Evolutionary conservation across 2,329 filamentous ascomycete species (phyloP).

Genomic region (Cordyceps tenuipes): DNA sequence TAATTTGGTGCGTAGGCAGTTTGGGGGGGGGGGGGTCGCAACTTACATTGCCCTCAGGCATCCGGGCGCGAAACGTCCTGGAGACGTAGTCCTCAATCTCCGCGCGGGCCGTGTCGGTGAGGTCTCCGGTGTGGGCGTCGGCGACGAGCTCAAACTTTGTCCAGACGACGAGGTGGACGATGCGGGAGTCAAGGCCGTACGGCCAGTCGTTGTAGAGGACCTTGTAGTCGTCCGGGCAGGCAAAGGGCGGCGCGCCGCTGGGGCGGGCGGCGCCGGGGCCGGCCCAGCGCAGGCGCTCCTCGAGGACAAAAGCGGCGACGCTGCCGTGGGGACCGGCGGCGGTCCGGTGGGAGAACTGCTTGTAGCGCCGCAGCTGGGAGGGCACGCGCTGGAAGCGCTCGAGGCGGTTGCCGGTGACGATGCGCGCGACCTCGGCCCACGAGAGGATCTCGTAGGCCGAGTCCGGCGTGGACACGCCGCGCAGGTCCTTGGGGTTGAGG

Average conservation of each 20-base stretch:
- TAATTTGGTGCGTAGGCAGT: neutral
- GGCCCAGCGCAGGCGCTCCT: constrained; percentile 62
- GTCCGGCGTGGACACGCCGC: constrained; percentile 65
- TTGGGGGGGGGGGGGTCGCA: too few relatives aligned
- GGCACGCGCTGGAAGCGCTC: constrained; percentile 70
- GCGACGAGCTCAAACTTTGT: constrained; percentile 77
- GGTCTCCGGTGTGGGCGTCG: constrained; percentile 53
- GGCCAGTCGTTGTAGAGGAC: constrained; percentile 91
- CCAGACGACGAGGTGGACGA: constrained; percentile 86
- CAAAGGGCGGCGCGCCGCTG: constrained; percentile 31
- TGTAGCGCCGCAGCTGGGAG: constrained; percentile 69
- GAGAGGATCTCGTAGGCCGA: constrained; percentile 50
- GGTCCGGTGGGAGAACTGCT: constrained; percentile 58
- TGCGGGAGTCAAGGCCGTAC: constrained; percentile 70
- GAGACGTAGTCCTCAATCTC: constrained; percentile 66
- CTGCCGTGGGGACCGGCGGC: constrained; percentile 64
- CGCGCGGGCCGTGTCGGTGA: constrained; percentile 54
- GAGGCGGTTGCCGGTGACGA: constrained; percentile 59
- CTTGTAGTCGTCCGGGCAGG: constrained; percentile 51
- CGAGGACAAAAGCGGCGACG: constrained; percentile 68
- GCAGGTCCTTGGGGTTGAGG: constrained; percentile 57
- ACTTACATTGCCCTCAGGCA: constrained; percentile 46
- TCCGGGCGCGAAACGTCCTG: constrained; percentile 50
- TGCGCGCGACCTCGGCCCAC: constrained; percentile 61
- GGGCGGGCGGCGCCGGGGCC: constrained; percentile 25